Percentiles rank a stretch among this genome's conserved stretches.
phyloP scores from a whole-genome alignment of 306 rosid genomes.

The Luffa aegyptiaca region DNA sequence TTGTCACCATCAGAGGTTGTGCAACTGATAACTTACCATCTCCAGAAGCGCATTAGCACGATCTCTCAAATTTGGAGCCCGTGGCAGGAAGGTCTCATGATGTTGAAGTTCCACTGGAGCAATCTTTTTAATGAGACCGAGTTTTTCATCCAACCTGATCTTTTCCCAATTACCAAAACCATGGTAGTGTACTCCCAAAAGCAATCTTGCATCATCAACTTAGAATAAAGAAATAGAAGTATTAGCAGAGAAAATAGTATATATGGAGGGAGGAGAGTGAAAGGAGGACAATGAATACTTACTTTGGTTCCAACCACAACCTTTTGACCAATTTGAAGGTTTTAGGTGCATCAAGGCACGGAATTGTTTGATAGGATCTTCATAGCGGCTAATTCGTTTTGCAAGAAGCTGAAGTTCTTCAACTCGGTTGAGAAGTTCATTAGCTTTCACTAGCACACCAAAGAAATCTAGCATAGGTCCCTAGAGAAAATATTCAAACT shows the following conservation, averaged over 20 bases:
- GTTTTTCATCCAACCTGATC: slow-evolving; percentile 87
- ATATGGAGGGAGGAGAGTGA: not conserved
- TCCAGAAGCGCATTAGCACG: slow-evolving; percentile 97
- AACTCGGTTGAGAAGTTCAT: slow-evolving; percentile 78
- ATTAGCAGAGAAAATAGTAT: not conserved
- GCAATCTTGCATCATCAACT: slow-evolving; percentile 99
- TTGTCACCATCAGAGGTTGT: not conserved
- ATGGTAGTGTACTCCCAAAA: slow-evolving; percentile 82
- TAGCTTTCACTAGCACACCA: slow-evolving; percentile 94
- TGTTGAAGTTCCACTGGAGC: slow-evolving; percentile 98
- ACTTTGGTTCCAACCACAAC: slow-evolving; percentile 99
- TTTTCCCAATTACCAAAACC: slow-evolving; percentile 98
- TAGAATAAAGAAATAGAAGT: slow-evolving; percentile 13
- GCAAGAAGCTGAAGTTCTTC: slow-evolving; percentile 86
- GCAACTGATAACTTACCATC: slow-evolving; percentile 45
- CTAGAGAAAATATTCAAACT: slow-evolving; percentile 38
- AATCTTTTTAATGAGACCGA: slow-evolving; percentile 85
- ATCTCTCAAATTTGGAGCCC: slow-evolving; percentile 97
- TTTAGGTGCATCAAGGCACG: slow-evolving; percentile 76
- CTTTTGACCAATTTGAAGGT: slow-evolving; percentile 98
- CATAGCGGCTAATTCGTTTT: slow-evolving; percentile 87
- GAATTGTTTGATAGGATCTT: slow-evolving; percentile 84
- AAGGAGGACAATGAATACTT: slow-evolving; percentile 27
- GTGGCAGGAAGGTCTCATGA: slow-evolving; percentile 97
- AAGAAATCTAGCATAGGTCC: slow-evolving; percentile 94